Base-by-base conservation (phyloP, 177 flowering plant genomes). In the Telopea speciosissima region DNA sequence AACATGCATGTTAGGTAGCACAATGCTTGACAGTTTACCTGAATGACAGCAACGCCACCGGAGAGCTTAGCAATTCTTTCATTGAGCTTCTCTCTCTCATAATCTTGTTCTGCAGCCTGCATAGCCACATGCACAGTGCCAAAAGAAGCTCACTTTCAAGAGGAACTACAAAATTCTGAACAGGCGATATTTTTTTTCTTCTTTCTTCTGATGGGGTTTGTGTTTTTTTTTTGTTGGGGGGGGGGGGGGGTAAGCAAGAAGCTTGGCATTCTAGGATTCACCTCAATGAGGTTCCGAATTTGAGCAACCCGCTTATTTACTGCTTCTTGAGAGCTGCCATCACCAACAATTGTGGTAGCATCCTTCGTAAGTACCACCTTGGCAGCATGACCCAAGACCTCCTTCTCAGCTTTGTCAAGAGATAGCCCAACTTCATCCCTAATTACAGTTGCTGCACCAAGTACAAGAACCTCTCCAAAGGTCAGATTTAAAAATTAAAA, bases 31-130 rank as follows among this genome's bases (percentile, higher is more conserved):
- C 28, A 22, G 59, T 21, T 52, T 76, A 91, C 99, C 91, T 95
- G 99, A 65, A 95, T 93, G 28, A 95, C 98, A 70, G 99, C 99
- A 74, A 95, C 99, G 70, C 99, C 98, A 70, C 99, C 99, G 1
- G 99, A 95, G 21, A 95, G 82, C 64, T 95, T 95, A 33, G 99
- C 99, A 76, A 95, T 91, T 79, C 99, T 89, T 75, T 95, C 98
- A 80, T 89, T 93, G 16, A 95, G 90, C 67, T 91, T 95, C 67
- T 95, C 99, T 78, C 79, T 93, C 70, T 95, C 99, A 72, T 93
- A 95, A 5, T 93, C 99, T 78, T 93, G 98, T 72, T 95, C 97
- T 25, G 97, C 89, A 60, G 75, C 92, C 99, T 92, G 81, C 71
- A 77, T 12, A 40, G 3, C 9, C 11, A 44, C 60, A 44, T 40